Conservation (phyloP, 306 rosid genomes). For the Sphenostylis stenocarpa region DNA sequence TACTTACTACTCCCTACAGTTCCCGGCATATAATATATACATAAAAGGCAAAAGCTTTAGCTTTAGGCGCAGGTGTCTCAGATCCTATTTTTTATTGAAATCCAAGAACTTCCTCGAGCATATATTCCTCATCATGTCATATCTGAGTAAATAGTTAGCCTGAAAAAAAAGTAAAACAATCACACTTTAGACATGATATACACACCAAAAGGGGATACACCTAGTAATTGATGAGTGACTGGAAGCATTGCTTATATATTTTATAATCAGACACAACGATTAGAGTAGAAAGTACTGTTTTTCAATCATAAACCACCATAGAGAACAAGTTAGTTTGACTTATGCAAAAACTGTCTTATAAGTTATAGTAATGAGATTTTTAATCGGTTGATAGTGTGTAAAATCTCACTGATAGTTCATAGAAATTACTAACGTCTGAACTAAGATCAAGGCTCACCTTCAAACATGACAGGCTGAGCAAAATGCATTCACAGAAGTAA, state of each 20-base stretch:
- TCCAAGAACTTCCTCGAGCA: slow-evolving; percentile 19
- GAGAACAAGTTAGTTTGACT: not conserved
- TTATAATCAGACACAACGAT: not conserved
- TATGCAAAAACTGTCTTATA: not conserved
- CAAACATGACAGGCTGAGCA: slow-evolving; percentile 66
- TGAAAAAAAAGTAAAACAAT: slow-evolving; percentile 6
- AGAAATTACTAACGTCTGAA: not conserved
- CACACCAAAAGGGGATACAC: not conserved
- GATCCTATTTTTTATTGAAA: slow-evolving; percentile 33
- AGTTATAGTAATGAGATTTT: not conserved
- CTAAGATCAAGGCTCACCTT: slow-evolving; percentile 49
- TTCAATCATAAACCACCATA: not conserved
- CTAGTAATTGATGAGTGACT: not conserved
- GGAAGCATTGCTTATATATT: not conserved
- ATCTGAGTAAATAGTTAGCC: slow-evolving; percentile 40
- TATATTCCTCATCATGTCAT: slow-evolving; percentile 65
- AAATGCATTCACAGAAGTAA: slow-evolving; percentile 49
- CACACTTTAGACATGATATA: not conserved
- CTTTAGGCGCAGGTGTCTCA: slow-evolving; percentile 30
- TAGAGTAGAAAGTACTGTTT: not conserved
- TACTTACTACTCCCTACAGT: not conserved
- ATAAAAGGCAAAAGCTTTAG: slow-evolving; percentile 16
- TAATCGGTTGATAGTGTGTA: not conserved
- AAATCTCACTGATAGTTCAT: not conserved
- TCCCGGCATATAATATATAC: slow-evolving; percentile 1